Evolutionary conservation across 169 alveolate genomes (phyloP).

Genomic region (Eimeria necatrix): DNA sequence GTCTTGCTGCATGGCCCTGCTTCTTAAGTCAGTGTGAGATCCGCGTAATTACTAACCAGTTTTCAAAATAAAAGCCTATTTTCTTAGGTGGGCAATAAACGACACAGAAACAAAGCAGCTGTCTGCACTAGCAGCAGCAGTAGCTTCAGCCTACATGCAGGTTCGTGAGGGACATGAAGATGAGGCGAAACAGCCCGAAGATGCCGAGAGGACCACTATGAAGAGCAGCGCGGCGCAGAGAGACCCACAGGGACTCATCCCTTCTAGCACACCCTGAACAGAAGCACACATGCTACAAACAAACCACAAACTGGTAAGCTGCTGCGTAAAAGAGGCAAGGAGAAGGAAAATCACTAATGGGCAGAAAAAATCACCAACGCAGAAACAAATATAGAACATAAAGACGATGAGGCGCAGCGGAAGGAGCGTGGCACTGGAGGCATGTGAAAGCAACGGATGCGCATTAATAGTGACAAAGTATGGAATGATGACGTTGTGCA

Average conservation of each 20-base stretch:
- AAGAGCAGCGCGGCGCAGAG: constrained; percentile 53
- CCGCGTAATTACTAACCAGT: too few species aligned
- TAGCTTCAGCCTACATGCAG: constrained; percentile 9
- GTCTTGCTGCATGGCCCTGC: too few species aligned
- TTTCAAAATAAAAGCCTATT: too few species aligned
- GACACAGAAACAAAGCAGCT: not conserved
- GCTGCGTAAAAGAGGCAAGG: not conserved
- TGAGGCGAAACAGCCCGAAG: constrained; percentile 58
- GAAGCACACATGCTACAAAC: not conserved
- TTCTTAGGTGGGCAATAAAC: too few species aligned
- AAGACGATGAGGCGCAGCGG: not conserved
- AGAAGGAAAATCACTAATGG: not conserved
- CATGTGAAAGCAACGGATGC: not conserved
- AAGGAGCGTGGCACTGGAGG: not conserved
- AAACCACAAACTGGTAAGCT: too few species aligned
- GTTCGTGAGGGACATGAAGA: constrained; percentile 56
- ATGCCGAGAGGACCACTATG: constrained; percentile 67
- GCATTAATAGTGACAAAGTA: not conserved
- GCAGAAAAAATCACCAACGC: not conserved
- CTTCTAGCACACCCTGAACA: not conserved
- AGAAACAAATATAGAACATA: not conserved
- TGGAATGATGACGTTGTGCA: not conserved
- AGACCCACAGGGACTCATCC: not conserved
- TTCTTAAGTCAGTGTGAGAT: too few species aligned
- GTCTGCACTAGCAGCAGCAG: not conserved